Evolutionary conservation across 2,329 filamentous ascomycete genomes (phyloP).

Genomic region (Chaetomium olivaceum): DNA sequence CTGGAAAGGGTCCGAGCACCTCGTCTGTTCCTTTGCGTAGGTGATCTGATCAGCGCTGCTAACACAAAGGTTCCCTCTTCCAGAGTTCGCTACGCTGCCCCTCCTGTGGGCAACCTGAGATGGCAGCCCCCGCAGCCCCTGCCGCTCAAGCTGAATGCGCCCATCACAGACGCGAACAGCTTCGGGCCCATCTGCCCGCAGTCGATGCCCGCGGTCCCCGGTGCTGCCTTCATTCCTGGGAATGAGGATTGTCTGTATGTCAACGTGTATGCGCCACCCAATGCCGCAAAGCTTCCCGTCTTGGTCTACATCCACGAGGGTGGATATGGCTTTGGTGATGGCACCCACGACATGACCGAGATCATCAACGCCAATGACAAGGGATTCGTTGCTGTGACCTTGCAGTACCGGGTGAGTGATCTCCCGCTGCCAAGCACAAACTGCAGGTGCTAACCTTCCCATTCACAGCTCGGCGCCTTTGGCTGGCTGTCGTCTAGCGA

Average conservation of each 20-base stretch:
- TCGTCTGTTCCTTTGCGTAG: no score
- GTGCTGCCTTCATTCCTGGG: constrained; percentile 30
- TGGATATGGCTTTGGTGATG: constrained; percentile 34
- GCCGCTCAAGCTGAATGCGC: constrained; percentile 34
- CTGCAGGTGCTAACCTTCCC: neutral
- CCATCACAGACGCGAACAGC: constrained; percentile 34
- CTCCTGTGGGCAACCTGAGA: constrained; percentile 46
- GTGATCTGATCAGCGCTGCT: no score
- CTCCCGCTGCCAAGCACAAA: constrained; percentile 34
- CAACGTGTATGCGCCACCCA: constrained; percentile 48
- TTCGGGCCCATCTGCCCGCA: constrained; percentile 42
- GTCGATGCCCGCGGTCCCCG: constrained; percentile 31
- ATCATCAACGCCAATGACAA: constrained; percentile 34
- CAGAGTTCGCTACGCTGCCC: constrained; percentile 47
- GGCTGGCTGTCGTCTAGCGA: constrained; percentile 63
- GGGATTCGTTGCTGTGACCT: constrained; percentile 34
- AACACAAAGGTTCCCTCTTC: neutral
- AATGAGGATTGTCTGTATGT: constrained; percentile 46
- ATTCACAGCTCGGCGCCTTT: constrained; percentile 39
- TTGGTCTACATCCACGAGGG: constrained; percentile 52
- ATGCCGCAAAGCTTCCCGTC: constrained; percentile 51
- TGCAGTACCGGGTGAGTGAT: constrained; percentile 45
- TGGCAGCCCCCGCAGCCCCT: constrained; percentile 46
- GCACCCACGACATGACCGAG: constrained; percentile 34
- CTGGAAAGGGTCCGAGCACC: constrained; percentile 41